Conservation (phyloP, 2,329 filamentous ascomycete species). For the Zalaria obscura region DNA sequence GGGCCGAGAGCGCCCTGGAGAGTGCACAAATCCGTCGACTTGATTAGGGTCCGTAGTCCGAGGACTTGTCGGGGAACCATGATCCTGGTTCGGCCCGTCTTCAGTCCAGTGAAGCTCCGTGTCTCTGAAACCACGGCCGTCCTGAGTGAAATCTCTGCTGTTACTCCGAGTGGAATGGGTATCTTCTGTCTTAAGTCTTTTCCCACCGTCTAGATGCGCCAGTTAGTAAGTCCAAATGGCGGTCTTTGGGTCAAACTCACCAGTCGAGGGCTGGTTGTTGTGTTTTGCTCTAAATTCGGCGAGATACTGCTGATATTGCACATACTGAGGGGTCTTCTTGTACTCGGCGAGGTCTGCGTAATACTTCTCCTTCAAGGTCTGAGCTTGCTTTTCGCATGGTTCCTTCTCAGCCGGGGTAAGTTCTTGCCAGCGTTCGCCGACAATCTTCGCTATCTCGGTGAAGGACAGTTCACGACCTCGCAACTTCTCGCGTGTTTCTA, state of each 20-base stretch:
- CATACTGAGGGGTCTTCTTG: constrained; percentile 60
- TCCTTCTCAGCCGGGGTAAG: constrained; percentile 54
- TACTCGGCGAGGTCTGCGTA: constrained; percentile 59
- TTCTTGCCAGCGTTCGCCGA: constrained; percentile 71
- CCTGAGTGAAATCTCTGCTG: not conserved
- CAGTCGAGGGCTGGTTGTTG: not conserved
- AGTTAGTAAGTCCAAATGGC: not conserved
- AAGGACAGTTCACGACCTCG: constrained; percentile 66
- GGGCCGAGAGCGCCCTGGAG: not conserved
- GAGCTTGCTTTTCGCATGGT: constrained; percentile 57
- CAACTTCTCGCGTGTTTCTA: constrained; percentile 63
- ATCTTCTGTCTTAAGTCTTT: not conserved
- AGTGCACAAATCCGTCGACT: not conserved
- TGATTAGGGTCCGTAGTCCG: not conserved
- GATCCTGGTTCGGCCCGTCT: not conserved
- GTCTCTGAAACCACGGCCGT: not conserved
- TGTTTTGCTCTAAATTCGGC: constrained; percentile 68
- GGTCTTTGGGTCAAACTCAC: not conserved
- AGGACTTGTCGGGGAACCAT: not conserved
- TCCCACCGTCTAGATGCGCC: not conserved
- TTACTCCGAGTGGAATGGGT: not conserved
- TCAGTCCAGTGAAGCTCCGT: not conserved
- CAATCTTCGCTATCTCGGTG: constrained; percentile 70
- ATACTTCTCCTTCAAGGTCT: constrained; percentile 61
- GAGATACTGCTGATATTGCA: constrained; percentile 56